Percentiles rank a stretch among this genome's conserved stretches.
phyloP scores from a whole-genome alignment of 352 stramenopile genomes.

The Globisporangium middletonii region DNA sequence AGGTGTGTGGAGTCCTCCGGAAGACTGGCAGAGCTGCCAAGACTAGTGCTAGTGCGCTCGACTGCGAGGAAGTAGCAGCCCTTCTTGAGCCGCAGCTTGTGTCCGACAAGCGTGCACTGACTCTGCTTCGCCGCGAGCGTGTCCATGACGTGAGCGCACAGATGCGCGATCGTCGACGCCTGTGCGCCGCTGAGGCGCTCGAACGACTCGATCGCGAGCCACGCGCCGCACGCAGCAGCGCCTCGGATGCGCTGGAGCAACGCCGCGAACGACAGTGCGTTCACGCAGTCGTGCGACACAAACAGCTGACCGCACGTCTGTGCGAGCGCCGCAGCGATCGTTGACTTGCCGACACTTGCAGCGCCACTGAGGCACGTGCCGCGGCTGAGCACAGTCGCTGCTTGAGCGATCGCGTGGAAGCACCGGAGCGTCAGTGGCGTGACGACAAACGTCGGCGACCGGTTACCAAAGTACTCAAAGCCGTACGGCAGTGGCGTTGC shows the following conservation, averaged over 20 bases:
- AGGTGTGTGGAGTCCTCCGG: neutral
- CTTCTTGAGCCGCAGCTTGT: slow-evolving; percentile 36
- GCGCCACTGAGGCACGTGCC: slow-evolving; percentile 33
- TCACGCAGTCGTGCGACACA: slow-evolving; percentile 30
- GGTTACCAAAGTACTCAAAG: slow-evolving; percentile 68
- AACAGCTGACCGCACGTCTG: slow-evolving; percentile 46
- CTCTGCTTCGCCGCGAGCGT: slow-evolving; percentile 26
- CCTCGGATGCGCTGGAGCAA: slow-evolving; percentile 47
- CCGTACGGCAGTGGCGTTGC: slow-evolving; percentile 46
- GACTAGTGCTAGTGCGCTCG: neutral
- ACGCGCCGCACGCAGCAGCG: slow-evolving; percentile 40
- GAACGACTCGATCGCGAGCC: slow-evolving; percentile 41
- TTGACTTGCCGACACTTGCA: slow-evolving; percentile 39
- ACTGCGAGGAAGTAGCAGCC: slow-evolving; percentile 36
- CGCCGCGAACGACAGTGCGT: slow-evolving; percentile 20
- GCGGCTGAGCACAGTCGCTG: slow-evolving; percentile 26
- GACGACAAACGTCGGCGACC: slow-evolving; percentile 26
- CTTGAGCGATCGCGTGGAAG: slow-evolving; percentile 44
- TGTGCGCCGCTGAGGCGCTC: slow-evolving; percentile 17
- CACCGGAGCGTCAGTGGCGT: slow-evolving; percentile 58
- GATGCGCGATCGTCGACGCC: slow-evolving; percentile 20
- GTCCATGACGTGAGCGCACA: slow-evolving; percentile 49
- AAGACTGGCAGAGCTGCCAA: no score
- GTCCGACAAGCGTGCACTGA: slow-evolving; percentile 32
- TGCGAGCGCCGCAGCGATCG: slow-evolving; percentile 30